Conservation (phyloP, 306 rosid species). For the Cicer bijugum region DNA sequence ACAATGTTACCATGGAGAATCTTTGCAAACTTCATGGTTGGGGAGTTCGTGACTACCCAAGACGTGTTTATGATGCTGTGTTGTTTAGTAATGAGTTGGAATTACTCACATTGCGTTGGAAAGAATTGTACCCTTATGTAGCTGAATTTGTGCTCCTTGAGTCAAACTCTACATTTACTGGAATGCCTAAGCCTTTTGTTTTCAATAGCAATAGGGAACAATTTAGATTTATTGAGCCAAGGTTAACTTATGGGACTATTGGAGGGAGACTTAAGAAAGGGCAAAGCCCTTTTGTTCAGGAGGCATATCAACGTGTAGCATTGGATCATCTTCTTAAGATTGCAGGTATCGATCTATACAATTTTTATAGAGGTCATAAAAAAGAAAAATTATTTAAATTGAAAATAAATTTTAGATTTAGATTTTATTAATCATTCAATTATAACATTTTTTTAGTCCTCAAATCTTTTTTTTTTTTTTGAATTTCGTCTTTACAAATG, state of each 20-base stretch:
- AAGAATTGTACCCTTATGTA: constrained; percentile 84
- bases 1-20: constrained; percentile 81
- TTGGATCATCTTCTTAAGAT: constrained; percentile 81
- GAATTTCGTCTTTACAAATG: too few relatives aligned
- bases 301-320: constrained; percentile 92
- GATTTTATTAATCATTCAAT: too few relatives aligned
- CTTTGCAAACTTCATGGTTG: constrained; percentile 95
- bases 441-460: too few relatives aligned
- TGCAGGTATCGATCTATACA: constrained; percentile 56
- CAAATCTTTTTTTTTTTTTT: too few relatives aligned
- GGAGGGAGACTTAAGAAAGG: constrained; percentile 83
- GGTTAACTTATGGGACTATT: constrained; percentile 76
- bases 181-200: constrained; percentile 69
- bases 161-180: constrained; percentile 93
- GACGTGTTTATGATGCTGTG: constrained; percentile 95
- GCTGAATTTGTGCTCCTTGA: constrained; percentile 89
- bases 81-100: constrained; percentile 92
- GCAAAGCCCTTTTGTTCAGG: constrained; percentile 92
- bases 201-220: constrained; percentile 58
- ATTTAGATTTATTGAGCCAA: constrained; percentile 75
- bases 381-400: too few relatives aligned
- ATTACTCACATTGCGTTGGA: constrained; percentile 85
- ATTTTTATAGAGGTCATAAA: too few relatives aligned
- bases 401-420: too few relatives aligned
- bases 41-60: constrained; percentile 85